A percentile compares a stretch with the other conserved stretches of the same genome.
Evolutionary conservation across 164 flowering plant species (phyloP).

Genomic region (Malania oleifera): DNA sequence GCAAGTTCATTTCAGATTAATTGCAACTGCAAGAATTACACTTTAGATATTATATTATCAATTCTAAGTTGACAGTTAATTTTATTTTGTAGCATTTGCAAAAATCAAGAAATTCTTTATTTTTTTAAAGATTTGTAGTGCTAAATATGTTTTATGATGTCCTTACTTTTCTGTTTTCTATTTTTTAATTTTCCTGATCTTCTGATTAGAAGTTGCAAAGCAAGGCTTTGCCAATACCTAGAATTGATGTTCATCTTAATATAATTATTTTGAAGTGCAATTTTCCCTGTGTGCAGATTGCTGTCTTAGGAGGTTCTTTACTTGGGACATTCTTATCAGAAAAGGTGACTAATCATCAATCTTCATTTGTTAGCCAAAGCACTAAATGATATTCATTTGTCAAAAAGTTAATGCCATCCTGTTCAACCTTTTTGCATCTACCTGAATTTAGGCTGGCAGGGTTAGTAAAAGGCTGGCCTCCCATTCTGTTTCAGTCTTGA

Average conservation of each 20-base stretch:
- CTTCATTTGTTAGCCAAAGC: not conserved
- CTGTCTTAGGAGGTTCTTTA: constrained; percentile 92
- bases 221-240: not conserved
- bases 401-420: too few species aligned
- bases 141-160: not conserved
- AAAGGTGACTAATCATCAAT: constrained; percentile 40
- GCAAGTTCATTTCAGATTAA: not conserved
- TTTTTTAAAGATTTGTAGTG: too few species aligned
- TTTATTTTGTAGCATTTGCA: too few species aligned
- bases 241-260: too few species aligned
- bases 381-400: too few species aligned
- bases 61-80: too few species aligned
- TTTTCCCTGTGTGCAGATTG: constrained; percentile 58
- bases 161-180: too few species aligned
- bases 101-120: too few species aligned
- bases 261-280: too few species aligned
- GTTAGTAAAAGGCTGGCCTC: not conserved
- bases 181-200: too few species aligned
- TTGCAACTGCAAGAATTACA: not conserved
- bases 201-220: not conserved
- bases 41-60: too few species aligned
- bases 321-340: constrained; percentile 91
- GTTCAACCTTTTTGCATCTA: too few species aligned
- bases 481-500: constrained; percentile 5
- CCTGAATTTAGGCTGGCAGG: not conserved